These are phyloP conservation scores for Colletotrichum kahawae DNA, from an alignment of 2,329 filamentous ascomycete genomes.

Conservation along the genomic window DNA sequence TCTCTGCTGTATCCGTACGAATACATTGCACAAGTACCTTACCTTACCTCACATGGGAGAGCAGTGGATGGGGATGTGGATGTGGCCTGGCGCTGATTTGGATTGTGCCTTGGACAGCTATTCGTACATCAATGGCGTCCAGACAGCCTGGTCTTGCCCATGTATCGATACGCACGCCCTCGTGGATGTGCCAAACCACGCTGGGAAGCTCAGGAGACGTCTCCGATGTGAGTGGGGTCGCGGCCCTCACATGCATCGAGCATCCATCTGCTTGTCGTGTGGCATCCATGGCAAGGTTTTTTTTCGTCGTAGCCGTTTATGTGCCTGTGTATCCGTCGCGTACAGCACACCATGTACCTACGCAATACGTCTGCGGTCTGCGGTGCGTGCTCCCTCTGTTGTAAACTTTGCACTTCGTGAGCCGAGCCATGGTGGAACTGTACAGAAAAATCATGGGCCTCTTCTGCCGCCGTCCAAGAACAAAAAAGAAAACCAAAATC, in stretches of 20 bases:
- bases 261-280: constrained; percentile 13
- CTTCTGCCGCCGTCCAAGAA: not conserved
- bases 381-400: not conserved
- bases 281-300: constrained; percentile 1
- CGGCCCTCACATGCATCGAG: constrained; percentile 19
- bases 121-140: not conserved
- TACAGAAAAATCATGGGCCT: not conserved
- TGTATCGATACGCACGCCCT: constrained; percentile 15
- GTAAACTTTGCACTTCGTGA: not conserved
- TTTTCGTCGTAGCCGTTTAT: not conserved
- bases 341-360: not conserved
- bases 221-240: constrained; percentile 14
- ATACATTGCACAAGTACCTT: not conserved
- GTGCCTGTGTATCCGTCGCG: not conserved
- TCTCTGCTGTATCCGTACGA: not conserved
- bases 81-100: not conserved
- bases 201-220: constrained; percentile 11
- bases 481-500: not conserved
- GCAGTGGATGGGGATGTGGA: not conserved
- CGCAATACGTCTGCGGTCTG: not conserved
- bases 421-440: not conserved
- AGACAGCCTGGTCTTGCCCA: not conserved
- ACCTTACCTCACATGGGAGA: not conserved
- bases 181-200: constrained; percentile 1
- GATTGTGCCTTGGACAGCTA: not conserved